Evolutionary conservation across 2,329 filamentous ascomycete species (phyloP).

Genomic region (Penicillium sp.): DNA sequence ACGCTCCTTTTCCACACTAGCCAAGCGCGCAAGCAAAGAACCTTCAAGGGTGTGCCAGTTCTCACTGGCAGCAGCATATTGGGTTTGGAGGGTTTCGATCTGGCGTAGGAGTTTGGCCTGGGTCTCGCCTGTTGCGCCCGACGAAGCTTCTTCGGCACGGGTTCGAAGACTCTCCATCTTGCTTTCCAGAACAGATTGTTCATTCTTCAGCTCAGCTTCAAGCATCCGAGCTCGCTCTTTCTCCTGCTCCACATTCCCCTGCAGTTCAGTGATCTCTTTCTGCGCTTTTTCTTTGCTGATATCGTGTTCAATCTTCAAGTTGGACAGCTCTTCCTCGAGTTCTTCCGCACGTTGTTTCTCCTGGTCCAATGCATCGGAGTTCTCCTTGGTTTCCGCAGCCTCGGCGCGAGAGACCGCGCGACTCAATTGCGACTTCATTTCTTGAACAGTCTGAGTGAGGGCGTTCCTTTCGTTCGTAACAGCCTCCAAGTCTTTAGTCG

Average conservation of each 20-base stretch:
- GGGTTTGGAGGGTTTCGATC: constrained; percentile 91
- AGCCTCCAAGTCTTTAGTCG: constrained; percentile 60
- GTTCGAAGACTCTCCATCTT: constrained; percentile 86
- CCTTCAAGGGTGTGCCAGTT: constrained; percentile 98
- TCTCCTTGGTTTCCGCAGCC: constrained; percentile 65
- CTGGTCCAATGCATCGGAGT: constrained; percentile 67
- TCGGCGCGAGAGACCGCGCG: constrained; percentile 68
- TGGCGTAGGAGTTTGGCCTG: constrained; percentile 90
- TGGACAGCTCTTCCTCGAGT: constrained; percentile 66
- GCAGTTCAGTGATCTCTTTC: constrained; percentile 69
- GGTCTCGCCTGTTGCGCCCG: constrained; percentile 75
- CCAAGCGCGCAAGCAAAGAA: constrained; percentile 75
- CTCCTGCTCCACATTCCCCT: constrained; percentile 72
- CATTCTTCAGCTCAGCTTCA: constrained; percentile 78
- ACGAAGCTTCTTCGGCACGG: constrained; percentile 85
- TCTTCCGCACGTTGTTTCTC: constrained; percentile 61
- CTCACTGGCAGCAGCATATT: constrained; percentile 90
- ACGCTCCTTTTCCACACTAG: constrained; percentile 82
- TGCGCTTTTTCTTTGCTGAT: constrained; percentile 70
- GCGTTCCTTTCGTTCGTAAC: constrained; percentile 65
- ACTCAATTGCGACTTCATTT: constrained; percentile 70
- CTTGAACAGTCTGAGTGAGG: constrained; percentile 66
- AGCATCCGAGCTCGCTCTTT: constrained; percentile 67
- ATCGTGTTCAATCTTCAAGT: constrained; percentile 72
- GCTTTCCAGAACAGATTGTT: constrained; percentile 75